phyloP scores from a whole-genome alignment of 257 asterid species.

The Salvia rosmarinus region DNA sequence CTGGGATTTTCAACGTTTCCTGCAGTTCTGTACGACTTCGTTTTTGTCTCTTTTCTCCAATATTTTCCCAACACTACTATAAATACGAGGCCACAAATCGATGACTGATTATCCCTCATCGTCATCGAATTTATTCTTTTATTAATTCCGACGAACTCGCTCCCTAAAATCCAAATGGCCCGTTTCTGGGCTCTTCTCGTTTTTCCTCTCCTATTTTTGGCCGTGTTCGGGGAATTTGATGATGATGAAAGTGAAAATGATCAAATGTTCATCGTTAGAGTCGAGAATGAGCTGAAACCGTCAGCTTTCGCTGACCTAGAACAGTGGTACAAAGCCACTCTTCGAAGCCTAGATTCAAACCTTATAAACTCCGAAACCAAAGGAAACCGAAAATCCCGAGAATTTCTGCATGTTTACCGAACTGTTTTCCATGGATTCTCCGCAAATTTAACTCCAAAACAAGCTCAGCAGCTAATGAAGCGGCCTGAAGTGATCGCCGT shows the following conservation, averaged over 20 bases:
- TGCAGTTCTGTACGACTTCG: slow-evolving; percentile 19
- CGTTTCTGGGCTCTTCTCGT: slow-evolving; percentile 21
- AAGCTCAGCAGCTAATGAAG: slow-evolving; percentile 50
- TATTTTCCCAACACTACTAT: too few relatives aligned
- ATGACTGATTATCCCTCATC: not conserved
- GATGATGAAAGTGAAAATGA: not conserved
- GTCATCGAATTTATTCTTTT: not conserved
- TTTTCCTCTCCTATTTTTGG: slow-evolving; percentile 10
- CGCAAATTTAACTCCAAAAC: slow-evolving; percentile 52
- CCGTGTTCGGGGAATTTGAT: slow-evolving; percentile 23
- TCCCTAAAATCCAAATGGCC: slow-evolving; percentile 41
- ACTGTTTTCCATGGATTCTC: slow-evolving; percentile 87
- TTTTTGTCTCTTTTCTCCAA: not conserved
- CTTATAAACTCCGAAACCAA: slow-evolving; percentile 23
- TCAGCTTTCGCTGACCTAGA: slow-evolving; percentile 56
- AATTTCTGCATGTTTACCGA: slow-evolving; percentile 62
- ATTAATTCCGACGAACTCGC: not conserved
- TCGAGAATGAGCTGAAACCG: slow-evolving; percentile 68
- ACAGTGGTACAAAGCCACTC: slow-evolving; percentile 76
- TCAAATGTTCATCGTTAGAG: slow-evolving; percentile 64
- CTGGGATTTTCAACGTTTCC: slow-evolving; percentile 15
- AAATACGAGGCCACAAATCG: too few relatives aligned
- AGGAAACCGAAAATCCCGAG: slow-evolving; percentile 1
- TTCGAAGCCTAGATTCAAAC: slow-evolving; percentile 46
- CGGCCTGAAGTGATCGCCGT: slow-evolving; percentile 57